Percentiles rank a stretch among this genome's conserved stretches.
Evolutionary conservation across 495 filamentous ascomycete species (phyloP).

Genomic region (Saxophila tyrrhenica): DNA sequence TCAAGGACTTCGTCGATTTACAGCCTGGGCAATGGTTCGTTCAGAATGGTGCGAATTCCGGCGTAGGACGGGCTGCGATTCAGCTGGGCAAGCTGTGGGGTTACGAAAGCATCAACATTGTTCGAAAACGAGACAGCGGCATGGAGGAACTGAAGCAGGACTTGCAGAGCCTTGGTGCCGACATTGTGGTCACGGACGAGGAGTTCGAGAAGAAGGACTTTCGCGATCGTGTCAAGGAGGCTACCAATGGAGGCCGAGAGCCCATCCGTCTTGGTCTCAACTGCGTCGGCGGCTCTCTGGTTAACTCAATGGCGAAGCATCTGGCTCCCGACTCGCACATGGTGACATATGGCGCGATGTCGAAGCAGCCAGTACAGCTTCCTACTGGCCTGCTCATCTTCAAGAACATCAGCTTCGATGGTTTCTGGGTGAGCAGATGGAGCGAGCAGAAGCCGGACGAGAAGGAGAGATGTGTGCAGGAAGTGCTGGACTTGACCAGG

Average conservation of each 20-base stretch:
- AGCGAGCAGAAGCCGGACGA: conserved; percentile 59
- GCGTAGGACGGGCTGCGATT: conserved; percentile 79
- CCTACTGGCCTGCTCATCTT: conserved; percentile 80
- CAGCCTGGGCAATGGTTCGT: conserved; percentile 76
- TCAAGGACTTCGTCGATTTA: conserved; percentile 65
- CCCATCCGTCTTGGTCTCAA: conserved; percentile 70
- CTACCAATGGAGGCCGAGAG: conserved; percentile 57
- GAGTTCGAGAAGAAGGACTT: conserved; percentile 58
- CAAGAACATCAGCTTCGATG: conserved; percentile 72
- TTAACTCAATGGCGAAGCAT: conserved; percentile 57
- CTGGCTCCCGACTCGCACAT: conserved; percentile 54
- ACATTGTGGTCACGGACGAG: conserved; percentile 71
- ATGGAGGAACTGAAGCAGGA: conserved; percentile 60
- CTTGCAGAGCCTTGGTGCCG: conserved; percentile 58
- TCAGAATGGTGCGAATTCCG: conserved; percentile 92
- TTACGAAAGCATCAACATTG: conserved; percentile 72
- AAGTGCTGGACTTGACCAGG: conserved; percentile 64
- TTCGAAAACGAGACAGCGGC: conserved; percentile 56
- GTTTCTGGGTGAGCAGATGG: conserved; percentile 94
- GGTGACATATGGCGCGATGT: conserved; percentile 95
- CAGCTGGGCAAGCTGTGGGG: conserved; percentile 79
- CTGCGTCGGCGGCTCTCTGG: conserved; percentile 86
- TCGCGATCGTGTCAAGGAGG: conserved; percentile 48
- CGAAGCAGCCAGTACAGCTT: conserved; percentile 65
- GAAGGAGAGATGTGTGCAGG: conserved; percentile 67